Evolutionary conservation across 306 rosid species (phyloP).

Genomic region (Castanospermum australe): DNA sequence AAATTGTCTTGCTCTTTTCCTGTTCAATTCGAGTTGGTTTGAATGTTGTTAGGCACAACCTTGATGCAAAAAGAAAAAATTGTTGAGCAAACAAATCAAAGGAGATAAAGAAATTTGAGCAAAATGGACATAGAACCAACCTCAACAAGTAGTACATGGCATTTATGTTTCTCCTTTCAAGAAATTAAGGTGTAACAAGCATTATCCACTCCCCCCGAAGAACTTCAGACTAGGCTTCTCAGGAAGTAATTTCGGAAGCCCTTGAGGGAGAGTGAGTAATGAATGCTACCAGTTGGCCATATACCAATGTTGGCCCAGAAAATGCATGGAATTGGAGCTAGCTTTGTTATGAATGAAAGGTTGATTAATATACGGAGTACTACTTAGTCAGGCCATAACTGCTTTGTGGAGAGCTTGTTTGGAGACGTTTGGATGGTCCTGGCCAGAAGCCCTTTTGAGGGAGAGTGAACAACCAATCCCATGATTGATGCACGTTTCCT

Average conservation of each 20-base stretch:
- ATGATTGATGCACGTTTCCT: not conserved
- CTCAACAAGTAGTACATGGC: not conserved
- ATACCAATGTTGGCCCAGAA: no score
- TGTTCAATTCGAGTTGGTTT: no score
- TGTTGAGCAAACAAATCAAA: not conserved
- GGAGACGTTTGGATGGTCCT: not conserved
- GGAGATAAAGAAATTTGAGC: not conserved
- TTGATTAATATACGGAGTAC: no score
- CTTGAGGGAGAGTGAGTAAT: slow-evolving; percentile 27
- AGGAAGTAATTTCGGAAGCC: slow-evolving; percentile 17
- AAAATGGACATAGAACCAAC: not conserved
- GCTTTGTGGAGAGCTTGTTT: not conserved
- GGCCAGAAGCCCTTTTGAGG: slow-evolving; percentile 31
- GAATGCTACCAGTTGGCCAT: not conserved
- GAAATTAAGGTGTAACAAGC: not conserved
- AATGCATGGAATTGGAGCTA: not conserved
- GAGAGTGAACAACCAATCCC: slow-evolving; percentile 31
- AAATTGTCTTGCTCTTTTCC: no score
- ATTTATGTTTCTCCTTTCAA: not conserved
- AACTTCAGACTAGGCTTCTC: not conserved
- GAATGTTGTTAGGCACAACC: not conserved
- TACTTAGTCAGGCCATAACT: not conserved
- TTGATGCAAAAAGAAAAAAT: not conserved
- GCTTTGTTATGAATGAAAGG: not conserved
- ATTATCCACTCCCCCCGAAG: slow-evolving; percentile 9